Conservation (phyloP, 1,139 yeast genomes). For the Saccharomyces pastorianus region DNA sequence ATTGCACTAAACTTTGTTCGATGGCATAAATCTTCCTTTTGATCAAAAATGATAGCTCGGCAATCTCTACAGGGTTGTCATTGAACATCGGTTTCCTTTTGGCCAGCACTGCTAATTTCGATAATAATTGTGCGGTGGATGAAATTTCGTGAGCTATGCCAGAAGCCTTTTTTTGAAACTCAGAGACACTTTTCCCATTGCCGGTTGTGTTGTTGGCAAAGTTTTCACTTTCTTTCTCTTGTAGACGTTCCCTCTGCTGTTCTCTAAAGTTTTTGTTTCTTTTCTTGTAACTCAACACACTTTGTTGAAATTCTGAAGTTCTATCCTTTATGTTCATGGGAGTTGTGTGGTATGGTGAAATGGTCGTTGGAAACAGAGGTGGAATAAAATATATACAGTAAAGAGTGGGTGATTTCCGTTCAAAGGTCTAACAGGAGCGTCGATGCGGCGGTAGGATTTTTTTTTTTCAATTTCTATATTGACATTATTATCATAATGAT, state of each 20-base stretch:
- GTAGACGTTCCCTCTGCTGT: background rate
- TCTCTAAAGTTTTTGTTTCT: slow-evolving; percentile 12
- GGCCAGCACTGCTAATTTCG: slow-evolving; percentile 76
- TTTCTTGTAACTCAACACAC: slow-evolving; percentile 27
- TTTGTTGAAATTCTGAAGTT: slow-evolving; percentile 31
- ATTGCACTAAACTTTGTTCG: slow-evolving; percentile 55
- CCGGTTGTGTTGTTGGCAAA: background rate
- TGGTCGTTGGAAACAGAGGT: background rate
- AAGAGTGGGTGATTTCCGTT: background rate
- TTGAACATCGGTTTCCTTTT: slow-evolving; percentile 88
- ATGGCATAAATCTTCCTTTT: slow-evolving; percentile 87
- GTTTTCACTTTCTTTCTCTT: background rate
- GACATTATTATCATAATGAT: background rate
- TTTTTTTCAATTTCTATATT: background rate
- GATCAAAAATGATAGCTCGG: slow-evolving; percentile 84
- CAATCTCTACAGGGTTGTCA: slow-evolving; percentile 89
- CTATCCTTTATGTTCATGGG: slow-evolving; percentile 30
- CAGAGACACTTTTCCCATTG: slow-evolving; percentile 31
- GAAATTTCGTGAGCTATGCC: slow-evolving; percentile 82
- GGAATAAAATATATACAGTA: background rate
- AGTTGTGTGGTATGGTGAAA: background rate
- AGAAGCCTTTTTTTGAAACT: slow-evolving; percentile 75
- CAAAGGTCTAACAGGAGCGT: background rate
- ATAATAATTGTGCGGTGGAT: slow-evolving; percentile 75
- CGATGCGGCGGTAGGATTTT: background rate